These are phyloP conservation scores for Skeletonema costatum DNA, from an alignment of 108 stramenopile genomes.

Conservation along the genomic window DNA sequence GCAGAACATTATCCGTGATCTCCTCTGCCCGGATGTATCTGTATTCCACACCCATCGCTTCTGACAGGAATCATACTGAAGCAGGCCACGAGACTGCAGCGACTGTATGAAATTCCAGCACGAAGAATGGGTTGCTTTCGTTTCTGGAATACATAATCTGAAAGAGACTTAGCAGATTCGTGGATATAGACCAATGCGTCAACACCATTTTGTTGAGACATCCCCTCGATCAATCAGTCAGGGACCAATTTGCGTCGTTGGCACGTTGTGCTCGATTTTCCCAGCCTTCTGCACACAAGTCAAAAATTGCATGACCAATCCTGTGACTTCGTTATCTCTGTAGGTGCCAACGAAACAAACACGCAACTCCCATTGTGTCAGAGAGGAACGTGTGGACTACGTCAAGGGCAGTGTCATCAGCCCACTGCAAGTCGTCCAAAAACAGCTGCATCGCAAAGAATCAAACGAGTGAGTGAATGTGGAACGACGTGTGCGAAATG, in stretches of 20 bases:
- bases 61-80: slow-evolving; percentile 31
- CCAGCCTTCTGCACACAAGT: slow-evolving; percentile 7
- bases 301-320: slow-evolving; percentile 24
- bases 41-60: slow-evolving; percentile 34
- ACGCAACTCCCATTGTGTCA: no score
- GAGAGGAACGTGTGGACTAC: no score
- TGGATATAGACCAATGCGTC: slow-evolving; percentile 21
- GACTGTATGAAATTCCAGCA: slow-evolving; percentile 32
- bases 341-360: no score
- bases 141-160: slow-evolving; percentile 30
- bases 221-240: slow-evolving; percentile 14
- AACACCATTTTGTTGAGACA: slow-evolving; percentile 32
- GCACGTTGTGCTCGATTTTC: slow-evolving; percentile 7
- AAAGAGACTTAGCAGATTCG: slow-evolving; percentile 16
- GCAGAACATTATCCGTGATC: no score
- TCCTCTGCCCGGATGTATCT: slow-evolving; percentile 20
- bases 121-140: slow-evolving; percentile 43
- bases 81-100: slow-evolving; percentile 6
- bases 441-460: slow-evolving; percentile 20
- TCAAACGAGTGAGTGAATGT: no score
- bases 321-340: slow-evolving; percentile 34
- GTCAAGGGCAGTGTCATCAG: no score
- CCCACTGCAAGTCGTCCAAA: slow-evolving; percentile 1
- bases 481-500: no score
- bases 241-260: background rate